Conservation (phyloP, 176 grass and related monocot species). For the Phyllostachys edulis region DNA sequence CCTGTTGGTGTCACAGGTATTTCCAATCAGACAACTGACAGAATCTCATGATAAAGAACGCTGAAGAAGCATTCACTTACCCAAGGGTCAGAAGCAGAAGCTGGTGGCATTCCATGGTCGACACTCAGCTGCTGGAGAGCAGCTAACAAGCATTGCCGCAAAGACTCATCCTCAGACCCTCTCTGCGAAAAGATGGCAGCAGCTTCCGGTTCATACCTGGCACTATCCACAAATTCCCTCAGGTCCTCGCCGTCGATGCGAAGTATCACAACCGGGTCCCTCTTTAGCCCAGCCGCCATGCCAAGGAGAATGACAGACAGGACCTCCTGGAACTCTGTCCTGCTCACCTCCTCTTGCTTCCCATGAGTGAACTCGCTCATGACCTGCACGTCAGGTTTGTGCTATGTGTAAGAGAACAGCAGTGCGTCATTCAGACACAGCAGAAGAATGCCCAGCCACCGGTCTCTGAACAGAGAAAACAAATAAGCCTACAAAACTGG, state of each 20-base stretch:
- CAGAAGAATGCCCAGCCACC: background rate
- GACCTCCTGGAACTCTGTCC: conserved; percentile 69
- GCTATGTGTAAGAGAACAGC: background rate
- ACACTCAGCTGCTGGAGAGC: conserved; percentile 64
- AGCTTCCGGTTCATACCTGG: conserved; percentile 50
- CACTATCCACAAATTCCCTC: conserved; percentile 58
- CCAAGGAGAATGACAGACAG: conserved; percentile 67
- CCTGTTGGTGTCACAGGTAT: conserved; percentile 30
- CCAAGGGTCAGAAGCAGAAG: conserved; percentile 73
- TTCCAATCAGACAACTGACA: background rate
- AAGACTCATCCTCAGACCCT: conserved; percentile 26
- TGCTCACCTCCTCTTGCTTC: conserved; percentile 70
- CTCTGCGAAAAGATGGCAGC: conserved; percentile 56
- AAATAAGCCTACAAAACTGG: background rate
- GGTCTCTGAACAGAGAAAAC: background rate
- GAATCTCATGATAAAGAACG: background rate
- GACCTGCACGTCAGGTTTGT: conserved; percentile 47
- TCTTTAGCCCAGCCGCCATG: conserved; percentile 90
- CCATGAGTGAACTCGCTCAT: conserved; percentile 74
- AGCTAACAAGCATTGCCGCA: conserved; percentile 48
- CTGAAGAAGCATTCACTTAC: conserved; percentile 28
- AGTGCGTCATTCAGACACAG: background rate
- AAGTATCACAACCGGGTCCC: conserved; percentile 81
- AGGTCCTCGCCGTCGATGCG: conserved; percentile 92
- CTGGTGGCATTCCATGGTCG: conserved; percentile 79